Evolutionary conservation across 2,329 filamentous ascomycete species (phyloP), one percentile per base, ranked within the genome.

Genomic region (Helicocarpus griseus): DNA sequence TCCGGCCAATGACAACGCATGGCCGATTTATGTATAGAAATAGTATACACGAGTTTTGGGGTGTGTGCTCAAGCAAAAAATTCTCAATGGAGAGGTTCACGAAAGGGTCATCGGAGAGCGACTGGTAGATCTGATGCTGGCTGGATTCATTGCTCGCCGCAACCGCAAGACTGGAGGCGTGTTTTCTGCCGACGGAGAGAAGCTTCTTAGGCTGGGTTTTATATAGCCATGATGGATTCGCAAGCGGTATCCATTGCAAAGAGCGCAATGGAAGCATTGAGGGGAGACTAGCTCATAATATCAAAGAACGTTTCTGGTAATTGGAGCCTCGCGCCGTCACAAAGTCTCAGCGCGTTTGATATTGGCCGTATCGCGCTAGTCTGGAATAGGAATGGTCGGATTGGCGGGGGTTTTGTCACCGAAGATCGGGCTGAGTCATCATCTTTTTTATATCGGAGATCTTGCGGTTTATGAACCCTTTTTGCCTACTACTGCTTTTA

Each of bases 21-120:
- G 91, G 89, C 35, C 81, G 71, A 70, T 98, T 97, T 61, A 82
- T 80, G 72, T 97, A 98, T 48, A 96, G 79, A 52, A 97, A 86
- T 1, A 97, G 79, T 48, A 97, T 70, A 13, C 80, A 85, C 11
- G 89, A 89, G 54, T 86, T 79, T 5, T 81, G 74, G 1, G 83
- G 79, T 0, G 85, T 84, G 50, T 82, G 81, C 61, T 87, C 82
- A 6, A 97, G 80, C 28, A 98, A 82, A 67, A 87, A 85, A 66
- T 97, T 89, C 73, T 98, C 93, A 61, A 96, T 85, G 29, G 90
- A 89, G 53, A 98, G 87, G 69, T 98, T 98, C 60, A 94, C 73
- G 66, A 86, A 91, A 4, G 93, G 89, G 63, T 94, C 80, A 48
- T 70, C 73, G 51, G 81, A 86, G 54, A 71, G 72, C 9, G 87